A percentile compares a stretch with the other conserved stretches of the same genome.
Conservation (phyloP, 768 basidiomycete species). For the Mycena galericulata region DNA sequence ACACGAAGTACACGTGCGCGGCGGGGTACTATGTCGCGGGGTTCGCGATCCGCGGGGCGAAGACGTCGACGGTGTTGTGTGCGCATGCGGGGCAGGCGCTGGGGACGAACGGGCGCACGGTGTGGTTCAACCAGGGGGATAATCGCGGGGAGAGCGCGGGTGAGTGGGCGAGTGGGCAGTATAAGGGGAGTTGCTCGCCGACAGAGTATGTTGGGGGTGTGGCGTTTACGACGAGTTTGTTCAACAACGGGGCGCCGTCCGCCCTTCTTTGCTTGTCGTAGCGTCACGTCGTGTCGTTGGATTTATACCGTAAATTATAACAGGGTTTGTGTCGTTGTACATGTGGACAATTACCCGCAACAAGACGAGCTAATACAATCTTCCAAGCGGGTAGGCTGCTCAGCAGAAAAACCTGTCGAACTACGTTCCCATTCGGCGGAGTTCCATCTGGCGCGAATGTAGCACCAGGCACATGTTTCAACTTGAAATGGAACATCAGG, state of each 20-base stretch:
- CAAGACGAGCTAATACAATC: too few relatives aligned
- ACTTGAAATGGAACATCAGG: too few relatives aligned
- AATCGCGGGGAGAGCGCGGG: constrained; percentile 22
- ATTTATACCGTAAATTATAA: too few relatives aligned
- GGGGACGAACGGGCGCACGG: constrained; percentile 29
- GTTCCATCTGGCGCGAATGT: too few relatives aligned
- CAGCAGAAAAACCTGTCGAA: too few relatives aligned
- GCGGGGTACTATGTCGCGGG: constrained; percentile 23
- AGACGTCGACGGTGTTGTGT: constrained; percentile 29
- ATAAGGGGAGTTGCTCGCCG: constrained; percentile 26
- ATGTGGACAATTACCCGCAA: too few relatives aligned
- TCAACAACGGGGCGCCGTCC: constrained; percentile 20
- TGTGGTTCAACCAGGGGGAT: constrained; percentile 35
- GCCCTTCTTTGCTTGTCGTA: neutral
- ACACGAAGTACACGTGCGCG: constrained; percentile 31
- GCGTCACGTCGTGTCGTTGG: too few relatives aligned
- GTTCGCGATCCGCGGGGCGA: constrained; percentile 31
- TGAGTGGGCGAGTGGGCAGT: constrained; percentile 21
- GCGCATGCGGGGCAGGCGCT: constrained; percentile 13
- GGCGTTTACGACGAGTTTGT: constrained; percentile 28
- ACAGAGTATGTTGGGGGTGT: constrained; percentile 31
- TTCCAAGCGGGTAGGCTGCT: too few relatives aligned
- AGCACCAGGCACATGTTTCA: too few relatives aligned
- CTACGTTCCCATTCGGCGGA: too few relatives aligned
- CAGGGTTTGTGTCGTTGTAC: too few relatives aligned